A percentile compares a stretch with the other conserved stretches of the same genome.
Evolutionary conservation across 2,329 filamentous ascomycete species (phyloP).

Genomic region (Aspergillus sp.): DNA sequence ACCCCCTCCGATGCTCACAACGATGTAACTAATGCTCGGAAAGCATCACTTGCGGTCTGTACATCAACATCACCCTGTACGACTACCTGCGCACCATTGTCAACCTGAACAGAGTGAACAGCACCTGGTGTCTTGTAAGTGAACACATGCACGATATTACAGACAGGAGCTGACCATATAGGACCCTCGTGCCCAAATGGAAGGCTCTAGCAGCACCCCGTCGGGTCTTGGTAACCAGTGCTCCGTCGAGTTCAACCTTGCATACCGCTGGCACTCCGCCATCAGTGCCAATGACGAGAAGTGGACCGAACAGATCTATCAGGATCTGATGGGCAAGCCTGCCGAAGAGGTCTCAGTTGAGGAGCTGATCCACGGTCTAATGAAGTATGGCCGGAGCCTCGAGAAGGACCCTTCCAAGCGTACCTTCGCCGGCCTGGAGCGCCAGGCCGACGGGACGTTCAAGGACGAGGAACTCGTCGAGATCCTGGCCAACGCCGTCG

Average conservation of each 20-base stretch:
- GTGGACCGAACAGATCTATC: slow-evolving; percentile 73
- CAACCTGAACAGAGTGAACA: slow-evolving; percentile 69
- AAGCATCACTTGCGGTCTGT: slow-evolving; percentile 67
- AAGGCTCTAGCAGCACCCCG: slow-evolving; percentile 59
- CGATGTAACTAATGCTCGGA: slow-evolving; percentile 12
- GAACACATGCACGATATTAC: neutral
- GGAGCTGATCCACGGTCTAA: slow-evolving; percentile 63
- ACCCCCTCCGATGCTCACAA: neutral
- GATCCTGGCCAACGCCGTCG: slow-evolving; percentile 66
- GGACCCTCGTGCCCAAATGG: slow-evolving; percentile 71
- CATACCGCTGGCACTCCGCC: slow-evolving; percentile 84
- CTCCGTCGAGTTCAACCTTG: slow-evolving; percentile 84
- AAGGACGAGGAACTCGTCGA: slow-evolving; percentile 73
- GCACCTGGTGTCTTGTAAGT: slow-evolving; percentile 68
- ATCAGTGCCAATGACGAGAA: slow-evolving; percentile 73
- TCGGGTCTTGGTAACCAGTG: slow-evolving; percentile 78
- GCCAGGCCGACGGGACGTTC: slow-evolving; percentile 67
- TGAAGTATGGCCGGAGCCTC: slow-evolving; percentile 61
- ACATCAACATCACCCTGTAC: slow-evolving; percentile 74
- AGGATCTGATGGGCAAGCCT: slow-evolving; percentile 61
- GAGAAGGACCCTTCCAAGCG: slow-evolving; percentile 68
- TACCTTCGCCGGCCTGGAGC: slow-evolving; percentile 64
- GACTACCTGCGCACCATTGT: slow-evolving; percentile 79
- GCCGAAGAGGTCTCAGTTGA: slow-evolving; percentile 55
- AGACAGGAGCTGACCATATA: slow-evolving; percentile 11